phyloP scores from a whole-genome alignment of 345 rosid genomes.

The Aquilaria yunnanensis region DNA sequence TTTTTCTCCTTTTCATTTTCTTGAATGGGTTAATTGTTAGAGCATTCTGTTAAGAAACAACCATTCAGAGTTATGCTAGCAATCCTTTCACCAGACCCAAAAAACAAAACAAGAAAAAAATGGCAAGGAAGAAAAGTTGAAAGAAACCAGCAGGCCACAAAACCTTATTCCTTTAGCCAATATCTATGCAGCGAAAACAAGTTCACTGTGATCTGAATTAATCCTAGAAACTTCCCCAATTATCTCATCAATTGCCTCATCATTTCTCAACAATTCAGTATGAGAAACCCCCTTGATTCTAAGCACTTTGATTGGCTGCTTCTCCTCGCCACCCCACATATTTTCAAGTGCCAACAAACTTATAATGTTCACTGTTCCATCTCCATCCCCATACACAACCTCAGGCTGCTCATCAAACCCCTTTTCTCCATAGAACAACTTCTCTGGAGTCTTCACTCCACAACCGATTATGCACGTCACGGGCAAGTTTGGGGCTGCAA shows the following conservation, averaged over 20 bases:
- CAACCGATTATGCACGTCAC: conserved; percentile 62
- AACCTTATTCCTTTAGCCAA: no score
- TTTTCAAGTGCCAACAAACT: conserved; percentile 55
- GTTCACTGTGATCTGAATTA: conserved; percentile 22
- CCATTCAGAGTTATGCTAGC: no score
- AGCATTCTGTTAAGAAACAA: no score
- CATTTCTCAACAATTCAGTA: conserved; percentile 43
- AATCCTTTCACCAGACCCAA: no score
- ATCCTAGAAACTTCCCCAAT: conserved; percentile 34
- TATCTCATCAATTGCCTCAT: conserved; percentile 40
- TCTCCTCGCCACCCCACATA: conserved; percentile 28
- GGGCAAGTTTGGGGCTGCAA: conserved; percentile 43
- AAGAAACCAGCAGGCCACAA: no score
- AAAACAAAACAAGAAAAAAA: no score
- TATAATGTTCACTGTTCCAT: conserved; percentile 73
- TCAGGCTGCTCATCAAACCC: conserved; percentile 63
- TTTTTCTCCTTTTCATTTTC: no score
- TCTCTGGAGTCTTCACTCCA: conserved; percentile 58
- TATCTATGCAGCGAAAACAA: no score
- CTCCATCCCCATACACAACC: conserved; percentile 72
- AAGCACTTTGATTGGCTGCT: conserved; percentile 38
- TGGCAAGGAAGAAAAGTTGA: no score
- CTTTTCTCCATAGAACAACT: conserved; percentile 32
- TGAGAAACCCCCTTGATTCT: conserved; percentile 50
- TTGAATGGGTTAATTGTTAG: no score